phyloP scores from a whole-genome alignment of 2,329 filamentous ascomycete genomes.

The Xylariaceae sp. region DNA sequence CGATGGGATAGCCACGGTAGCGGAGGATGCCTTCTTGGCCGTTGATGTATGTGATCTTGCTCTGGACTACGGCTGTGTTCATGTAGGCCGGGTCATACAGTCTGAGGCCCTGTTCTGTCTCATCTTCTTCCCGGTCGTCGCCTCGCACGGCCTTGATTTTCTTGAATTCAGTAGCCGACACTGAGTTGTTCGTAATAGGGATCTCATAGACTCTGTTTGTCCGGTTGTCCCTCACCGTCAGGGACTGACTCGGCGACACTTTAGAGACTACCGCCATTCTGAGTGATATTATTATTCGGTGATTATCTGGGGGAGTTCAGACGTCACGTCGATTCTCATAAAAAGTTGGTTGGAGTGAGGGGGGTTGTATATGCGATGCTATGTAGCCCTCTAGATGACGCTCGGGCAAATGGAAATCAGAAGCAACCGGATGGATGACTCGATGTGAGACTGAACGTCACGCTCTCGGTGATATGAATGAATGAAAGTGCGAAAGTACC shows the following conservation, averaged over 20 bases:
- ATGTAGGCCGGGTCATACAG: conserved; percentile 49
- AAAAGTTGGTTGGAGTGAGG: background rate
- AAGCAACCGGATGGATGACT: conserved; percentile 7
- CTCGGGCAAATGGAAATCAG: conserved; percentile 11
- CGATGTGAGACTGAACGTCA: conserved; percentile 1
- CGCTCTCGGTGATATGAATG: background rate
- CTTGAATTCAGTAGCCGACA: conserved; percentile 48
- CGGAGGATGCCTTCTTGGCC: conserved; percentile 47
- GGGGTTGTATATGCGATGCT: background rate
- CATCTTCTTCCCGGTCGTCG: conserved; percentile 39
- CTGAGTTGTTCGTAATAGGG: conserved; percentile 45
- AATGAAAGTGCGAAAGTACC: background rate
- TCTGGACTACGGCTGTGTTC: conserved; percentile 48
- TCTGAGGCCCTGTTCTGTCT: conserved; percentile 45
- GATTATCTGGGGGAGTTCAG: background rate
- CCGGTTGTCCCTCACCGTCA: conserved; percentile 46
- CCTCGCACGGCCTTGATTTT: conserved; percentile 40
- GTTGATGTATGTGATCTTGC: conserved; percentile 49
- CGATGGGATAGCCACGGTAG: conserved; percentile 48
- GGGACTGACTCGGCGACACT: conserved; percentile 27
- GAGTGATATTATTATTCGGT: background rate
- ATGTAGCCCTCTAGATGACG: background rate
- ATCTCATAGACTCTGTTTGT: conserved; percentile 45
- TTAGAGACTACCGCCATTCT: conserved; percentile 29
- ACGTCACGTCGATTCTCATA: background rate